Evolutionary conservation across 768 basidiomycete genomes (phyloP).

Genomic region (Lactifluus rugatus): DNA sequence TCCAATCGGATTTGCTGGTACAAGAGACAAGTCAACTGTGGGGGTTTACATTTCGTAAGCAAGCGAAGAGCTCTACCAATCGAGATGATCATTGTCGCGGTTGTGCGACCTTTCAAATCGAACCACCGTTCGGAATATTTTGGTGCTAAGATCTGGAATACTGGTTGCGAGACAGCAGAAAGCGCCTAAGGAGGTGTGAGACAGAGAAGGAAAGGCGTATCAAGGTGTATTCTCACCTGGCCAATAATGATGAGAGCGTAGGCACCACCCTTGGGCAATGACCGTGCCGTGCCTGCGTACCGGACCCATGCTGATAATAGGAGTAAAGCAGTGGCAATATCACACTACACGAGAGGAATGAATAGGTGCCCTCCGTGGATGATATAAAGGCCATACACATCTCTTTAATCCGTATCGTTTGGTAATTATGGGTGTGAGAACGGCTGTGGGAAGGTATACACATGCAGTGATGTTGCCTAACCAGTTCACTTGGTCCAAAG

Average conservation of each 20-base stretch:
- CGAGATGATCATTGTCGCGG: slow-evolving; percentile 58
- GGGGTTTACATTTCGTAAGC: too few species aligned
- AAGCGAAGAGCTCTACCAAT: slow-evolving; percentile 26
- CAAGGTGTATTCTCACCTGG: slow-evolving; percentile 38
- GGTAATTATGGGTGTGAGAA: slow-evolving; percentile 49
- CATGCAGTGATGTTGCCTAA: slow-evolving; percentile 58
- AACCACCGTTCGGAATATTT: slow-evolving; percentile 83
- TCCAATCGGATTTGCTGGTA: slow-evolving; percentile 62
- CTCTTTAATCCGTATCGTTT: slow-evolving; percentile 49
- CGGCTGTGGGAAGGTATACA: slow-evolving; percentile 52
- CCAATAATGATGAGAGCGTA: slow-evolving; percentile 63
- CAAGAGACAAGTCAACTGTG: not conserved
- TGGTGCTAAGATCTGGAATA: slow-evolving; percentile 70
- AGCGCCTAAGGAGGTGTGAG: slow-evolving; percentile 37
- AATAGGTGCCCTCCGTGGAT: too few species aligned
- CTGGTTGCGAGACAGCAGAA: slow-evolving; percentile 54
- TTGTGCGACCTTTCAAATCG: slow-evolving; percentile 62
- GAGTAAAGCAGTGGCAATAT: slow-evolving; percentile 43
- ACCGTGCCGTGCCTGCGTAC: slow-evolving; percentile 55
- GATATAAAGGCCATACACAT: slow-evolving; percentile 40
- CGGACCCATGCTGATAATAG: slow-evolving; percentile 68
- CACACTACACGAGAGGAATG: slow-evolving; percentile 38
- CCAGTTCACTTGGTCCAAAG: slow-evolving; percentile 71
- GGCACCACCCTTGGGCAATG: slow-evolving; percentile 40
- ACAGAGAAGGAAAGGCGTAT: not conserved